Evolutionary conservation across 73 alveolate genomes (phyloP).

Genomic region (Paramecium bursaria): DNA sequence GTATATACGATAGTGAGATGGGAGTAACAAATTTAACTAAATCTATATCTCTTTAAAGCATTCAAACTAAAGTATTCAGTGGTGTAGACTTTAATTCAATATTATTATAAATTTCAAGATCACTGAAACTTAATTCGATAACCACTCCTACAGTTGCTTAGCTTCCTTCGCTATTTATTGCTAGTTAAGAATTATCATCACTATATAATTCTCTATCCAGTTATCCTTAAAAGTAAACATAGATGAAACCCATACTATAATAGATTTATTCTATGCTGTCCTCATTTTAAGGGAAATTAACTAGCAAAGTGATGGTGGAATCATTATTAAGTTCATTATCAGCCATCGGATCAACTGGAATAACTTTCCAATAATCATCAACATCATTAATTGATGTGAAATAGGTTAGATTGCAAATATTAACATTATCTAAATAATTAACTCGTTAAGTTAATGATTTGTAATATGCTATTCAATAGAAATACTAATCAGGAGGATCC

Average conservation of each 20-base stretch:
- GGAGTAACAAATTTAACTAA: not conserved
- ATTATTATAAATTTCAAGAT: not conserved
- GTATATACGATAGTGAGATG: not conserved
- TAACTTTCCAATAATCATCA: no score
- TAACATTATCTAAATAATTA: no score
- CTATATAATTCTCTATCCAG: not conserved
- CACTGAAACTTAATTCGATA: not conserved
- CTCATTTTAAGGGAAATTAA: conserved; percentile 17
- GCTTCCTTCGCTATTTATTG: not conserved
- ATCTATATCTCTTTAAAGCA: not conserved
- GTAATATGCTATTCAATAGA: not conserved
- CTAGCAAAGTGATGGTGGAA: not conserved
- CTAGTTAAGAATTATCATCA: not conserved
- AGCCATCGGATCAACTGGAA: conserved; percentile 11
- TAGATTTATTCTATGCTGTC: not conserved
- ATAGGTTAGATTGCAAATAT: no score
- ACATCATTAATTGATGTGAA: no score
- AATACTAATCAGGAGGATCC: conserved; percentile 20
- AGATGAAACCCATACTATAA: not conserved
- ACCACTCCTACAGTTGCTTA: not conserved
- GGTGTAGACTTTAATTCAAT: not conserved
- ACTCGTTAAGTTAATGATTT: not conserved
- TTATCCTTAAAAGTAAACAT: not conserved
- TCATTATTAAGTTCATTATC: not conserved
- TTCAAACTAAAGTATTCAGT: not conserved